Conservation (phyloP, 495 filamentous ascomycete genomes). For the Podospora pseudocomata region DNA sequence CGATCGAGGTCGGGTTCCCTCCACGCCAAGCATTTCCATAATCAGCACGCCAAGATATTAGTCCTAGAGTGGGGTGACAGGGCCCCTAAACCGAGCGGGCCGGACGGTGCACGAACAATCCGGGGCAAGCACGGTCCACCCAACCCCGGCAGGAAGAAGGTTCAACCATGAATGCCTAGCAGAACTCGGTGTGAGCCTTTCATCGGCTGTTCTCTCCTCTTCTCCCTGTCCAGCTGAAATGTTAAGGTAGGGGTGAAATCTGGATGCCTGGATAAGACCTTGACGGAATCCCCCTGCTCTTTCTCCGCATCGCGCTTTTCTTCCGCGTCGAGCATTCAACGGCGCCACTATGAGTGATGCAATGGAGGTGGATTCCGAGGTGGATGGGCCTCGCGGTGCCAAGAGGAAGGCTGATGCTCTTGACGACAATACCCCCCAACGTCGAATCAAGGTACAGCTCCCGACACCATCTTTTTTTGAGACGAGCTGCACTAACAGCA, state of each 20-base stretch:
- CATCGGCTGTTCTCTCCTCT: not conserved
- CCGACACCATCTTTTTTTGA: not conserved
- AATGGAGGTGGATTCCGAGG: conserved; percentile 36
- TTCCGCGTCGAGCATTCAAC: not conserved
- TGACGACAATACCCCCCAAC: conserved; percentile 45
- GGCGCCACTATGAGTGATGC: conserved; percentile 26
- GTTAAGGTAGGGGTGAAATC: not conserved
- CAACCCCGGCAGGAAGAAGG: not conserved
- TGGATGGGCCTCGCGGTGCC: conserved; percentile 48
- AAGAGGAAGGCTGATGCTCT: conserved; percentile 57
- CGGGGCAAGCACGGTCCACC: not conserved
- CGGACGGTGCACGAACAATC: not conserved
- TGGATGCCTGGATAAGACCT: not conserved
- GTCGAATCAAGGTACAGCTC: conserved; percentile 58
- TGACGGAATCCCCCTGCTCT: not conserved
- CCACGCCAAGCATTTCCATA: conserved; percentile 12
- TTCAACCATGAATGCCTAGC: not conserved
- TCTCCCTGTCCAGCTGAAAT: not conserved
- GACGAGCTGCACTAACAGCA: conserved; percentile 11
- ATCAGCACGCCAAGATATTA: conserved; percentile 2
- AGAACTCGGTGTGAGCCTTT: not conserved
- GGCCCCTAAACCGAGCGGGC: not conserved
- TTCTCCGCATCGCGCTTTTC: not conserved
- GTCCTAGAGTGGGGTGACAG: not conserved
- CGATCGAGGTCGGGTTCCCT: conserved; percentile 16